These are phyloP conservation scores for Spencermartinsiella europaea DNA, from an alignment of 805 yeast genomes.

Conservation along the genomic window DNA sequence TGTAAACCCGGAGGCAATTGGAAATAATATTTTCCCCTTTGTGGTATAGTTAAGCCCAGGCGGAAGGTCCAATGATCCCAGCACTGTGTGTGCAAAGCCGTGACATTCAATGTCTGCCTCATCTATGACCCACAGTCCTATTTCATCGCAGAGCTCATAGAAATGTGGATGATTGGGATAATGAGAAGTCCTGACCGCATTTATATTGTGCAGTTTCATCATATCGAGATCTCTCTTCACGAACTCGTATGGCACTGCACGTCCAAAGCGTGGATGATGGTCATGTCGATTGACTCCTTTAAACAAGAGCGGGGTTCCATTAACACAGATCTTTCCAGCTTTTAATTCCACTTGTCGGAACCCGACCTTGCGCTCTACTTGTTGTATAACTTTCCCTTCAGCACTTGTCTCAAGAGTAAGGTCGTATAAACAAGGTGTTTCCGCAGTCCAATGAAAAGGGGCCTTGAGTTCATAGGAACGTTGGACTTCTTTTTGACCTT, in stretches of 20 bases:
- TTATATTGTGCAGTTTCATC: conserved; percentile 32
- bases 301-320: conserved; percentile 27
- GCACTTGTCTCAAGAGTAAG: background rate
- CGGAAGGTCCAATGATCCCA: conserved; percentile 2
- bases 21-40: conserved; percentile 1
- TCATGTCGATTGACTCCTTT: conserved; percentile 35
- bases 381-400: conserved; percentile 10
- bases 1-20: conserved; percentile 21
- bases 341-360: conserved; percentile 28
- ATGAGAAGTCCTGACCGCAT: conserved; percentile 33
- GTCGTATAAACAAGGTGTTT: background rate
- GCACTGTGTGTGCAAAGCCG: conserved; percentile 23
- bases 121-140: conserved; percentile 32
- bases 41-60: background rate
- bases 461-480: background rate
- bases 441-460: background rate
- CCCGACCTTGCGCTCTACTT: conserved; percentile 25
- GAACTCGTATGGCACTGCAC: conserved; percentile 32
- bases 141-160: conserved; percentile 25
- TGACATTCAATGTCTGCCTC: conserved; percentile 35
- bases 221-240: conserved; percentile 25
- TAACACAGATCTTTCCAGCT: conserved; percentile 26
- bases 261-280: conserved; percentile 31
- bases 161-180: conserved; percentile 32
- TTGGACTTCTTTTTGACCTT: background rate